Percentiles rank a stretch among this genome's conserved stretches.
Conservation (phyloP, 352 stramenopile genomes). For the Pythium utonaiense region DNA sequence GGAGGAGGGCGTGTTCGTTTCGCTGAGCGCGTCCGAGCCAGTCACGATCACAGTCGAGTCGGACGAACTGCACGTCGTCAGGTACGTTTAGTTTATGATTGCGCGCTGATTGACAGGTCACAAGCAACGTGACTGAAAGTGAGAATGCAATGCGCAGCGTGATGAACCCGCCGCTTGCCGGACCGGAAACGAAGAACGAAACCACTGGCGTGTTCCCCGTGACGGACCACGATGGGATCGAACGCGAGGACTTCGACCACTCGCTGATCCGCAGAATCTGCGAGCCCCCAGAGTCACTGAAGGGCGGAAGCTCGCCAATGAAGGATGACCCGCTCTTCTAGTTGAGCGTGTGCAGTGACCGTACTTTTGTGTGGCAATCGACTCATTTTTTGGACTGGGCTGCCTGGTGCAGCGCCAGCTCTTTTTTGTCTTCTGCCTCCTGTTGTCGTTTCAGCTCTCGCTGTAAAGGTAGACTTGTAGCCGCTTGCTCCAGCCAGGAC, state of each 20-base stretch:
- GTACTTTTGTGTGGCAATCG: neutral
- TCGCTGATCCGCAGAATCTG: slow-evolving; percentile 53
- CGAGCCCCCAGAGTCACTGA: slow-evolving; percentile 67
- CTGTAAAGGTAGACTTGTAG: slow-evolving; percentile 29
- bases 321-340: slow-evolving; percentile 81
- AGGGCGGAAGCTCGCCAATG: slow-evolving; percentile 71
- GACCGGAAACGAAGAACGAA: slow-evolving; percentile 40
- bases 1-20: slow-evolving; percentile 47
- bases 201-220: slow-evolving; percentile 63
- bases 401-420: neutral
- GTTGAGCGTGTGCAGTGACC: neutral
- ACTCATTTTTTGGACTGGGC: neutral
- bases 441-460: slow-evolving; percentile 22
- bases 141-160: slow-evolving; percentile 30
- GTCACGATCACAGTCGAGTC: slow-evolving; percentile 48
- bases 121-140: neutral
- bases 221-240: slow-evolving; percentile 59
- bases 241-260: slow-evolving; percentile 54
- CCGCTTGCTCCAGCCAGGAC: slow-evolving; percentile 31
- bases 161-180: slow-evolving; percentile 76
- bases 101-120: neutral
- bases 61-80: slow-evolving; percentile 71
- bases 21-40: slow-evolving; percentile 54
- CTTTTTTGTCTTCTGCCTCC: slow-evolving; percentile 11
- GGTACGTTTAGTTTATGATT: slow-evolving; percentile 16